A percentile compares a stretch with the other conserved stretches of the same genome.
Conservation (phyloP, 2,329 filamentous ascomycete species). For the Colletotrichum lindemuthianum region DNA sequence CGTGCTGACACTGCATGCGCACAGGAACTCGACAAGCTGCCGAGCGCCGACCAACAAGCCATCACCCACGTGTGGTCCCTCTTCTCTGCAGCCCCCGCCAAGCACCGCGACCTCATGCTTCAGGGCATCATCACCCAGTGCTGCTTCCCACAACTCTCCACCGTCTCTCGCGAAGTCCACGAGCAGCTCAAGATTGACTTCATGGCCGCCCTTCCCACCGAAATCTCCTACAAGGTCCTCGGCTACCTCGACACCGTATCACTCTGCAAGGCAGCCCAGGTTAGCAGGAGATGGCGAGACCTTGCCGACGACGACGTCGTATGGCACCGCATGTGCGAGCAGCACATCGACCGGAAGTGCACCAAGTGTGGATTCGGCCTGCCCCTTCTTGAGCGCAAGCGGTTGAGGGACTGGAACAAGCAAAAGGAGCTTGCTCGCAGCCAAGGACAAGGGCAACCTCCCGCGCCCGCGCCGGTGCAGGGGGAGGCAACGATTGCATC, state of each 20-base stretch:
- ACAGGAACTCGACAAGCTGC: slow-evolving; percentile 83
- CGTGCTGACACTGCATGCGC: slow-evolving; percentile 40
- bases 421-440: slow-evolving; percentile 73
- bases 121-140: slow-evolving; percentile 96
- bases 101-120: slow-evolving; percentile 95
- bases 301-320: slow-evolving; percentile 97
- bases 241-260: slow-evolving; percentile 93
- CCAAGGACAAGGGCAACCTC: slow-evolving; percentile 37
- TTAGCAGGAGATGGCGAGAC: slow-evolving; percentile 86
- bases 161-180: slow-evolving; percentile 87
- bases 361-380: slow-evolving; percentile 96
- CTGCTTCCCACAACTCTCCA: slow-evolving; percentile 96
- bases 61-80: slow-evolving; percentile 98
- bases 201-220: slow-evolving; percentile 84
- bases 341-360: slow-evolving; percentile 90
- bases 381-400: slow-evolving; percentile 87
- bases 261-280: slow-evolving; percentile 94
- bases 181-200: slow-evolving; percentile 99
- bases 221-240: slow-evolving; percentile 93
- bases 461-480: slow-evolving; percentile 40
- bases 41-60: slow-evolving; percentile 88
- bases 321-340: slow-evolving; percentile 96
- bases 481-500: slow-evolving; percentile 34
- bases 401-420: slow-evolving; percentile 85
- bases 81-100: slow-evolving; percentile 93